Evolutionary conservation across 2,329 filamentous ascomycete genomes (phyloP), one percentile per base, ranked within the genome.

Genomic region (Venturia effusa): DNA sequence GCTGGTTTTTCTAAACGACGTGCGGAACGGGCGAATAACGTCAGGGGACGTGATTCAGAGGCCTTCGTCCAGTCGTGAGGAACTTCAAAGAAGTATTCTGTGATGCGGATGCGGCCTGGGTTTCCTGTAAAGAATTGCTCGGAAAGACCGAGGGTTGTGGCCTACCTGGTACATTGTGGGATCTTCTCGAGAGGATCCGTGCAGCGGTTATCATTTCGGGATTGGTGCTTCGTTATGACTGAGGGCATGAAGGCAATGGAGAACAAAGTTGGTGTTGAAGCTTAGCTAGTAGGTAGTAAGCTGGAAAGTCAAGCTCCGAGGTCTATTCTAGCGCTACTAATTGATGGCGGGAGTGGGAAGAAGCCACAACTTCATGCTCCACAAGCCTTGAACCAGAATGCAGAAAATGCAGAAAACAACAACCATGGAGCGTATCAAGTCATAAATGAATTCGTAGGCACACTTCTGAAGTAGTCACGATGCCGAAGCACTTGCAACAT

Each of bases 51-150:
- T 37, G 80, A 78, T 3, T 34, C 40, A 5, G 78, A 72, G 0
- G 85, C 85, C 63, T 86, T 82, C 66, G 77, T 76, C 74, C 96
- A 89, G 77, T 96, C 89, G 66, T 90, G 81, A 3, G 92, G 92
- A 13, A 96, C 92, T 68, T 90, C 83, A 75, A 96, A 96, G 79
- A 91, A 88, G 70, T 93, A 82, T 73, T 96, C 92, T 1, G 88
- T 88, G 66, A 95, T 83, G 66, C 83, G 80, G 57, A 95, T 80
- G 71, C 87, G 88, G 60, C 90, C 90, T 91, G 65, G 59, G 57
- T 62, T 64, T 2, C 6, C 6, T 5, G 37, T 39, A 39, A 11
- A 11, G 30, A 6, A 19, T 11, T 63, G 45, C 5, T 59, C 3
- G 27, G 6, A 32, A 19, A n/a, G 27, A 34, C 19, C n/a, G 4